A percentile compares a stretch with the other conserved stretches of the same genome.
Conservation (phyloP, 345 rosid species). For the Lenwebbia sp. region DNA sequence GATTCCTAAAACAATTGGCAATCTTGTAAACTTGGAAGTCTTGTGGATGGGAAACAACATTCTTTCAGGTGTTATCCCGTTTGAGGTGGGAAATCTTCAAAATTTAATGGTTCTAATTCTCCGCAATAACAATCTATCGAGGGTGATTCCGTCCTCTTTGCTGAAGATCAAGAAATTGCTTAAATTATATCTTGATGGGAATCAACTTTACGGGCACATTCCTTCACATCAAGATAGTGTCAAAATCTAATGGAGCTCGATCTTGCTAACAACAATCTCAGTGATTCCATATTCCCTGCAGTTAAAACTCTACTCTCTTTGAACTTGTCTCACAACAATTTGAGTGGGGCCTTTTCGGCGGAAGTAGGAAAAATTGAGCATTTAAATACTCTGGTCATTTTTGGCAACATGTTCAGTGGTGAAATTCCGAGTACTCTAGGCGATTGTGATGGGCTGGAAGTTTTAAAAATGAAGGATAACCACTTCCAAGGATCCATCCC, state of each 20-base stretch:
- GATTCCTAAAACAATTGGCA: too few relatives aligned
- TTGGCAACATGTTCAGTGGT: constrained; percentile 10
- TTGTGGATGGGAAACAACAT: not conserved
- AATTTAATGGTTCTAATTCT: not conserved
- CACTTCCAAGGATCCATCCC: too few relatives aligned
- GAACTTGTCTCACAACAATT: constrained; percentile 7
- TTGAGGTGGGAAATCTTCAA: constrained; percentile 7
- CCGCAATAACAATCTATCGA: not conserved
- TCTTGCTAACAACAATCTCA: too few relatives aligned
- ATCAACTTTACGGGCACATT: constrained; percentile 8
- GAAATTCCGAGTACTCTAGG: constrained; percentile 3
- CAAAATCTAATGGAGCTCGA: not conserved
- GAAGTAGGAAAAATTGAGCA: constrained; percentile 4
- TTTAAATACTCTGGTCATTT: constrained; percentile 5
- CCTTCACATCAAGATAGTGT: constrained; percentile 5
- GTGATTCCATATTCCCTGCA: constrained; percentile 2
- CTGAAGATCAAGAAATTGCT: constrained; percentile 5
- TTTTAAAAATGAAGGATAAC: too few relatives aligned
- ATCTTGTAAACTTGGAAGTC: not conserved
- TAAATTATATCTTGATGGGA: not conserved
- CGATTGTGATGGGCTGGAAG: not conserved
- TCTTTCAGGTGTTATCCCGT: constrained; percentile 9
- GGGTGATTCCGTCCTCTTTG: constrained; percentile 12
- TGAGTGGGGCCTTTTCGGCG: constrained; percentile 4
- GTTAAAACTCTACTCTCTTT: not conserved